A percentile compares a stretch with the other conserved stretches of the same genome.
These are phyloP conservation scores for Entoloma clypeatum DNA, from an alignment of 1,284 basidiomycete genomes.

Conservation along the genomic window DNA sequence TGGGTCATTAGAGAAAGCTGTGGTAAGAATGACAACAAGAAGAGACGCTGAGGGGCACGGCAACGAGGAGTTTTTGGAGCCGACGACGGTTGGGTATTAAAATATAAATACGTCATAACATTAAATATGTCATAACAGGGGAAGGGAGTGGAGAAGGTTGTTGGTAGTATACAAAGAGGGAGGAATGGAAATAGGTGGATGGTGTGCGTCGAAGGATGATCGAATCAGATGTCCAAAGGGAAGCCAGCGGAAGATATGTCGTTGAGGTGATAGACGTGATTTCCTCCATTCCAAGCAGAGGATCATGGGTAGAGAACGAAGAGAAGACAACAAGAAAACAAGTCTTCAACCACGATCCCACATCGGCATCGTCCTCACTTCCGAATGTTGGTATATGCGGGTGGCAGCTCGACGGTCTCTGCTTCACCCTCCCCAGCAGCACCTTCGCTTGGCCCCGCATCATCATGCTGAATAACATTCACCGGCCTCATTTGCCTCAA, in stretches of 20 bases:
- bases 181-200: too few relatives aligned
- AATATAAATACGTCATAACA: too few relatives aligned
- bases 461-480: constrained; percentile 79
- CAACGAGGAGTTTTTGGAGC: background rate
- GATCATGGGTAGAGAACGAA: constrained; percentile 2
- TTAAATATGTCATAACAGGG: background rate
- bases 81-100: too few relatives aligned
- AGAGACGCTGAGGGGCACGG: background rate
- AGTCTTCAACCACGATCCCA: background rate
- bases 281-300: too few relatives aligned
- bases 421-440: constrained; percentile 37
- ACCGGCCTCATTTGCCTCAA: constrained; percentile 56
- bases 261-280: too few relatives aligned
- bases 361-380: constrained; percentile 12
- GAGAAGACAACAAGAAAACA: background rate
- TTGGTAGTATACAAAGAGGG: too few relatives aligned
- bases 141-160: background rate
- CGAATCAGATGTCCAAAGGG: too few relatives aligned
- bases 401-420: constrained; percentile 76
- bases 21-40: background rate
- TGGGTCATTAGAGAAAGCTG: background rate
- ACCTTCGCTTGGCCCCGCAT: constrained; percentile 56
- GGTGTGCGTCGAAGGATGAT: too few relatives aligned
- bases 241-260: too few relatives aligned
- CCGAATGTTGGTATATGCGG: constrained; percentile 67